These are phyloP conservation scores for Ulmus americana DNA, from an alignment of 331 rosid species.

Conservation along the genomic window DNA sequence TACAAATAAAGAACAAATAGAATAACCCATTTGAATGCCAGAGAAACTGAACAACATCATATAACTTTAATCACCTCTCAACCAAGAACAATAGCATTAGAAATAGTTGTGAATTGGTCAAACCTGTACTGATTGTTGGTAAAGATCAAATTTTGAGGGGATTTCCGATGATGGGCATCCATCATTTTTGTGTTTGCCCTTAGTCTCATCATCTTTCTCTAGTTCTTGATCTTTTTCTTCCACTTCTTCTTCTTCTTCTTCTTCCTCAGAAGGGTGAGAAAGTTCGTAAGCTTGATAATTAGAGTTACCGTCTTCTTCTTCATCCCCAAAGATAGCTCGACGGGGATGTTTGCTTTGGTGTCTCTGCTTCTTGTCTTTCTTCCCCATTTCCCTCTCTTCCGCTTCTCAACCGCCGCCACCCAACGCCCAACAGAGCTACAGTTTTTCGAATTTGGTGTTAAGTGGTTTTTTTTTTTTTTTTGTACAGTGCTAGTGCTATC, in stretches of 20 bases:
- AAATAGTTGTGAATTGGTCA: constrained; percentile 15
- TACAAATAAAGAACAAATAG: constrained; percentile 16
- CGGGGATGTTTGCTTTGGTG: constrained; percentile 27
- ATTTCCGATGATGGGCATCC: constrained; percentile 37
- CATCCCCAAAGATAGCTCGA: constrained; percentile 36
- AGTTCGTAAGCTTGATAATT: constrained; percentile 19
- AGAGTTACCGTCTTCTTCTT: constrained; percentile 30
- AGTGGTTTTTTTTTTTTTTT: too few species aligned
- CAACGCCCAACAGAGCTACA: not conserved
- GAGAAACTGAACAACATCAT: not conserved
- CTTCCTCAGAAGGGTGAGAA: constrained; percentile 26
- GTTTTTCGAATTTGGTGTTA: not conserved
- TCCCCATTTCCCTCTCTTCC: constrained; percentile 32
- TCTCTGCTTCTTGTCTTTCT: constrained; percentile 38
- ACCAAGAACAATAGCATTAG: not conserved
- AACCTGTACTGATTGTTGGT: constrained; percentile 91
- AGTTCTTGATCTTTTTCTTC: constrained; percentile 21
- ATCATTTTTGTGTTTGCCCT: constrained; percentile 23
- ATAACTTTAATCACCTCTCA: constrained; percentile 2
- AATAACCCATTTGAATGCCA: constrained; percentile 9
- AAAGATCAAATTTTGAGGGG: constrained; percentile 80
- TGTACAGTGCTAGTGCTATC: too few species aligned
- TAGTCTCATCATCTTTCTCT: constrained; percentile 15
- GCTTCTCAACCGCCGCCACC: constrained; percentile 5
- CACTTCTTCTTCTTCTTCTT: constrained; percentile 23